A percentile compares a stretch with the other conserved stretches of the same genome.
Evolutionary conservation across 805 yeast genomes (phyloP).

Genomic region (Torulaspora indica): DNA sequence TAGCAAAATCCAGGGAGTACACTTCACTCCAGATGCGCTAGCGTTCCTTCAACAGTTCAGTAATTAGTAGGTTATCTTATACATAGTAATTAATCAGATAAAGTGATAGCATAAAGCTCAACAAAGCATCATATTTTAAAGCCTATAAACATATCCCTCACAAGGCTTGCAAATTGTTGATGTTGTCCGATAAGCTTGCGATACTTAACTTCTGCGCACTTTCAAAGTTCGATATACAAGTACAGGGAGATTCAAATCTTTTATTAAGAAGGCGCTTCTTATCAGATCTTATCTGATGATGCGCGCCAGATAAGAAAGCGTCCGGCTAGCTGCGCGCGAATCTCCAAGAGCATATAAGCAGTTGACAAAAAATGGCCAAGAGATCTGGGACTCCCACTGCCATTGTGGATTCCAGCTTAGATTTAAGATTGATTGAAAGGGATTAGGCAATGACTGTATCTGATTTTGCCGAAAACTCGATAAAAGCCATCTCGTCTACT

Average conservation of each 20-base stretch:
- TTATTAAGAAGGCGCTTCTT: background rate
- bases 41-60: conserved; percentile 28
- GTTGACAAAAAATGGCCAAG: background rate
- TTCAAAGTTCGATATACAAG: no score
- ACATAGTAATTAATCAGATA: background rate
- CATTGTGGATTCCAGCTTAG: background rate
- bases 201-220: no score
- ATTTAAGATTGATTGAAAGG: no score
- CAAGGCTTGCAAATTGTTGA: no score
- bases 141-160: no score
- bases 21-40: conserved; percentile 23
- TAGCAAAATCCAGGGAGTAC: conserved; percentile 19
- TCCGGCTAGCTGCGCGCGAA: background rate
- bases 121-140: no score
- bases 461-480: conserved; percentile 11
- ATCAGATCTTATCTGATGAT: background rate
- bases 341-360: background rate
- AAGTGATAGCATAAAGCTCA: background rate
- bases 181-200: no score
- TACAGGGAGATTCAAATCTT: no score
- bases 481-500: conserved; percentile 53
- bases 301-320: background rate
- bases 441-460: conserved; percentile 12
- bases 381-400: background rate
- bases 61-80: conserved; percentile 3